Base-by-base conservation (phyloP, 176 grass and related monocot species). In the Oryza glumipatula region DNA sequence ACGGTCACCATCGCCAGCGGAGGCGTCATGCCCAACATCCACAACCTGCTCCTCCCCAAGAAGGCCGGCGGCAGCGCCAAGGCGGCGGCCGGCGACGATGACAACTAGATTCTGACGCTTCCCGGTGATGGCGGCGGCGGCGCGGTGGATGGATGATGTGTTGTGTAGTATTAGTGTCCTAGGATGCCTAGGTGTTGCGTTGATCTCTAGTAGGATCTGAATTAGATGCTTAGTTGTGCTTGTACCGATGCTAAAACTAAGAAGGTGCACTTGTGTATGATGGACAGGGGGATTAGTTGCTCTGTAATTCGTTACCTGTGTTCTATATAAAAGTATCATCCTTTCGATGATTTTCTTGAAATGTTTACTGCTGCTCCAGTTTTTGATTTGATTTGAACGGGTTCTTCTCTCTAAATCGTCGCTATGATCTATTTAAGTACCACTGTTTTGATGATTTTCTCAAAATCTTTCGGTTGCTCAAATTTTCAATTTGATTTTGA, bases 21-120 rank as follows among this genome's bases (percentile, higher is more conserved):
- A 0, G 96, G 96, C 16, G 96, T 99, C 49, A 99, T 99, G 96
- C 96, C 96, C 23, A 99, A 99, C 93, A 99, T 99, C 83, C 96
- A 99, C 86, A 99, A 99, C 81, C 83, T 99, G 44, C 91, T 99
- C 13, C 91, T 99, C 48, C 96, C 96, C 72, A 99, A 99, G 89
- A 99, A 99, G 86, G 22, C 84, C 0, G 89, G 89, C 0, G 78
- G 88, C 23, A 82, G 84, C 24, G 91, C 88, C 73, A 99, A 99
- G 94, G 87, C 96, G 5, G 96, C 81, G 1, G 80, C 93, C 3
- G 93, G 71, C 1, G 93, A 95, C 4, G 93, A 95, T 63, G 90
- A 92, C n/a, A 86, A 21, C 63, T 90, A 95, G 72, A 89, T 74
- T 38, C 26, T 24, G 6, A 26, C 12, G 0, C 13, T 33, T 48